phyloP scores from a whole-genome alignment of 179 eudicot species.

The Heliamphora pulchella region DNA sequence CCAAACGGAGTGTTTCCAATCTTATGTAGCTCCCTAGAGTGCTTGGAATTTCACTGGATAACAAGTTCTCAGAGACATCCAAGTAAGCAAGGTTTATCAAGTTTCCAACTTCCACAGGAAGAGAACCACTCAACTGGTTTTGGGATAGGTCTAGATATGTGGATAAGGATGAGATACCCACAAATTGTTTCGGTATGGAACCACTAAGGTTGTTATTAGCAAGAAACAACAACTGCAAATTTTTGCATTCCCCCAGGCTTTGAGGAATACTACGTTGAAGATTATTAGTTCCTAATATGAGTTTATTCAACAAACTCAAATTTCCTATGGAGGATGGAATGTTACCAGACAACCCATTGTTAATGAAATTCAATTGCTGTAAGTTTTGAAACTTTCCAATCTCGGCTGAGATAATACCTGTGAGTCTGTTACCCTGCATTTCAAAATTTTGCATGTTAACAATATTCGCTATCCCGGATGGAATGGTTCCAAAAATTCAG shows the following conservation, averaged over 20 bases:
- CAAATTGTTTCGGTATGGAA: not conserved
- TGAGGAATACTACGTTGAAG: constrained; percentile 12
- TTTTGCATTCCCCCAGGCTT: constrained; percentile 12
- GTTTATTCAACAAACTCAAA: constrained; percentile 3
- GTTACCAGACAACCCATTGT: not conserved
- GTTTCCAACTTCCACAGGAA: not conserved
- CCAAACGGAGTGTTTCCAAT: not conserved
- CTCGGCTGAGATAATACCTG: not conserved
- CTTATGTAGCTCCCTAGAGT: constrained; percentile 14
- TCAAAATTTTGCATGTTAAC: not conserved
- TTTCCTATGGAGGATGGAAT: not conserved
- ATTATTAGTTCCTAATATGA: not conserved
- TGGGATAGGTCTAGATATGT: not conserved
- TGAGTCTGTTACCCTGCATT: not conserved
- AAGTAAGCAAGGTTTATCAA: not conserved
- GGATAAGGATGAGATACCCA: not conserved
- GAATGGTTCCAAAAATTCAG: no score
- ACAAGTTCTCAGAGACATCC: constrained; percentile 6
- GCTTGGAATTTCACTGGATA: constrained; percentile 25
- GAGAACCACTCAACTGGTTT: not conserved
- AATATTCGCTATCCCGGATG: not conserved
- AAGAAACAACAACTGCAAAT: not conserved
- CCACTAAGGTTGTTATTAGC: not conserved
- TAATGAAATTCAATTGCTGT: not conserved
- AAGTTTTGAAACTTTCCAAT: constrained; percentile 9